Evolutionary conservation across 768 basidiomycete species (phyloP), one percentile per base, ranked within the genome.

Genomic region (Sutorius australiensis): DNA sequence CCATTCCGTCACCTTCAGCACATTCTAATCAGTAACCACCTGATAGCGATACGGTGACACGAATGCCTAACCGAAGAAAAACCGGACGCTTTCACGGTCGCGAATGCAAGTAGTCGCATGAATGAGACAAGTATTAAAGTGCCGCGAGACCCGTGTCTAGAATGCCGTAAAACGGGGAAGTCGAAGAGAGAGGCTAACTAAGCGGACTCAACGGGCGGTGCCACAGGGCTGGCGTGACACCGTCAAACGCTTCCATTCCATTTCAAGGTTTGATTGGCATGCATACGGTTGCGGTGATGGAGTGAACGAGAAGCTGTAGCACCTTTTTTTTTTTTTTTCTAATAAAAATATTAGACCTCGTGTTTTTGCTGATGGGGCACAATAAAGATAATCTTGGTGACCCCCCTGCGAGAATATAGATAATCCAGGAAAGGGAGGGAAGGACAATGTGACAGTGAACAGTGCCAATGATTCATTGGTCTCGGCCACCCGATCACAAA

Each of bases 211-310:
- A 46, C 40, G 32, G 28, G 24, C 27, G 33, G 28, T 47, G 36
- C 36, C 36, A 37, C 36, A 37, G 36, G 36, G 6, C 36, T 37
- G 36, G 16, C 34, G 36, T 37, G 36, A n/a, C 48, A 54, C 56
- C 52, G 51, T 54, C 42, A 61, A 13, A 48, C 1, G 42, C 61
- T 61, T 63, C 61, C 61, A 63, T 61, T 60, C 57, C 57, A 50
- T 61, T 56, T 45, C 61, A 61, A 60, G 50, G 61, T 61, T 63
- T 62, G 61, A 62, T 52, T 55, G 53, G 32, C 61, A 62, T 38
- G 27, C 47, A 43, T 51, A 43, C 54, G 44, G 5, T 46, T 50
- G 60, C 60, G 61, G 61, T 36, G 60, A 61, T 59, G 60, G 44
- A 32, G 56, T 49, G 60, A 54, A 51, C 36, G 27, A 46, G 46